Evolutionary conservation across 1,139 yeast genomes (phyloP), one percentile per base, ranked within the genome.

Genomic region (Blastobotrys raffinosifermentans): DNA sequence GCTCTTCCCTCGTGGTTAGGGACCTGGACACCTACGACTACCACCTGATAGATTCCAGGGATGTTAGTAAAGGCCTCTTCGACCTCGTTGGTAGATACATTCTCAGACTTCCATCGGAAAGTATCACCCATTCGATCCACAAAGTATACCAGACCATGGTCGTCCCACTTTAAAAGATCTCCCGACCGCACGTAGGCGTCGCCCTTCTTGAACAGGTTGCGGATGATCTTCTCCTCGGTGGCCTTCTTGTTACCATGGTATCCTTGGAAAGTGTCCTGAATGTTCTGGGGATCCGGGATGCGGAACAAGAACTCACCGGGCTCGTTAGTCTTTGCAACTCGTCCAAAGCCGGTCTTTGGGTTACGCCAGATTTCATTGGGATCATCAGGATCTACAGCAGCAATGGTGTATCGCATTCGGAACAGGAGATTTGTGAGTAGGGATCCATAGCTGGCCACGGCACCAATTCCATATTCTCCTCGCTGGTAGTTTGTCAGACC

Each of bases 91-190:
- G 97, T 87, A 21, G 93, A 79, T 23, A 91, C 96, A 62, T 91
- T 89, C 64, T 91, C 98, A 2, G 94, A 83, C 63, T 87, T 89
- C 97, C 97, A 91, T 50, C 98, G 73, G 68, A 83, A 91, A 0
- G 97, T 89, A 57, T 91, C 98, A 26, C 98, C 98, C 56, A 89
- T 66, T 54, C 98, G 69, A 64, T 89, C 98, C 34, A 86, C 87
- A 60, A 91, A 91, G 61, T 82, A 86, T 53, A 83, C 68, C 50
- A 81, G 66, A 1, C 87, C 83, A 48, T 80, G 73, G 22, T 67
- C 67, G 57, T 87, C 96, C 57, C 70, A 66, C 50, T 68, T 75
- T 54, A 89, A 68, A 50, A 91, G 68, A 58, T 91, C 98, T 31
- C 96, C 97, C 26, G 85, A 74, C 55, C 96, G 72, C 53, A 82